phyloP scores from a whole-genome alignment of 306 rosid species.

The Macrotyloma uniflorum region DNA sequence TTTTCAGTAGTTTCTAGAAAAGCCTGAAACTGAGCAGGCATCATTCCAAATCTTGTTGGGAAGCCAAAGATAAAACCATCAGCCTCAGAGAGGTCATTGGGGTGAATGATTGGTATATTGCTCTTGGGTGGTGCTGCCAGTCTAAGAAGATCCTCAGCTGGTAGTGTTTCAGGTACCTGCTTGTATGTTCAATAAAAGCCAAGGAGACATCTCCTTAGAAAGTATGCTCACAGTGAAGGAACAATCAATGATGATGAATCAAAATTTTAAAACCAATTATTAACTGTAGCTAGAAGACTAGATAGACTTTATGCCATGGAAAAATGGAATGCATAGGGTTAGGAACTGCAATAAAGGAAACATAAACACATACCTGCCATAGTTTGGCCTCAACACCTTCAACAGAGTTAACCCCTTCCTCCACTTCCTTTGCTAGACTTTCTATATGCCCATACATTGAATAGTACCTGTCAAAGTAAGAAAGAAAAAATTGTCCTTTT shows the following conservation, averaged over 20 bases:
- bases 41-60: slow-evolving; percentile 82
- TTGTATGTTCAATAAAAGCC: not conserved
- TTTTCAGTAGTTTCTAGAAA: slow-evolving; percentile 64
- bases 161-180: slow-evolving; percentile 72
- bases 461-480: slow-evolving; percentile 67
- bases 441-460: slow-evolving; percentile 74
- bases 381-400: slow-evolving; percentile 74
- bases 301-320: not conserved
- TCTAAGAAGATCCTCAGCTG: slow-evolving; percentile 53
- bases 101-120: slow-evolving; percentile 55
- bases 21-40: slow-evolving; percentile 44
- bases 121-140: slow-evolving; percentile 78
- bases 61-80: slow-evolving; percentile 81
- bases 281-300: not conserved
- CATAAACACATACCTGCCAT: slow-evolving; percentile 63
- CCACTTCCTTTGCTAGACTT: slow-evolving; percentile 64
- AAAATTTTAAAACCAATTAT: not conserved
- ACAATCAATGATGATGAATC: not conserved
- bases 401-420: slow-evolving; percentile 67
- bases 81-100: slow-evolving; percentile 62
- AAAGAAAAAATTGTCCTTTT: no score
- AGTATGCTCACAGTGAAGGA: not conserved
- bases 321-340: not conserved
- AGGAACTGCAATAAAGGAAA: not conserved
- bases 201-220: not conserved